Conservation (phyloP, 2,329 filamentous ascomycete species). For the Exophiala sp. region DNA sequence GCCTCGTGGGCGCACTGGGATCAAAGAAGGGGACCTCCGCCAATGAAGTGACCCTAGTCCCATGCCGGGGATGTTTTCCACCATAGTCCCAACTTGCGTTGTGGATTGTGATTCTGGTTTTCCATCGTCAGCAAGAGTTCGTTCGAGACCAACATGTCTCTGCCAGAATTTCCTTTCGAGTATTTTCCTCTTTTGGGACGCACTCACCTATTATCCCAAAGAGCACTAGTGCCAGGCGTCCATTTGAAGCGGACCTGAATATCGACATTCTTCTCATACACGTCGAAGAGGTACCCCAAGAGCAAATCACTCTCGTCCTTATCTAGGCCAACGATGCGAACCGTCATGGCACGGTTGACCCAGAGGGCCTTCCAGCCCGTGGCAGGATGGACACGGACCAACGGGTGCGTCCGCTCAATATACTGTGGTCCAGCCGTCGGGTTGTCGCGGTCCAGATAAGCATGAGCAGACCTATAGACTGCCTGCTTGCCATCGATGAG, state of each 20-base stretch:
- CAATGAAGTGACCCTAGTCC: slow-evolving; percentile 63
- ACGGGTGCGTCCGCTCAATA: slow-evolving; percentile 39
- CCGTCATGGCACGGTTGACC: slow-evolving; percentile 27
- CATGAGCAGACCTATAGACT: slow-evolving; percentile 38
- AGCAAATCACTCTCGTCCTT: slow-evolving; percentile 27
- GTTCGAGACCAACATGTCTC: slow-evolving; percentile 26
- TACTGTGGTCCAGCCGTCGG: slow-evolving; percentile 45
- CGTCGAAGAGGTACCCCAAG: slow-evolving; percentile 34
- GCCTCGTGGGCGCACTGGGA: slow-evolving; percentile 56
- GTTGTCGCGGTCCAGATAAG: slow-evolving; percentile 52
- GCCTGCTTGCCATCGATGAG: slow-evolving; percentile 32
- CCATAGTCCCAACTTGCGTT: slow-evolving; percentile 34
- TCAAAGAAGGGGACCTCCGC: slow-evolving; percentile 70
- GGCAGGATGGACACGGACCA: slow-evolving; percentile 49
- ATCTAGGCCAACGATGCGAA: slow-evolving; percentile 28
- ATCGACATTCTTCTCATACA: slow-evolving; percentile 32
- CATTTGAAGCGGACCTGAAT: slow-evolving; percentile 28
- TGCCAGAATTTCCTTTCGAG: too few relatives aligned
- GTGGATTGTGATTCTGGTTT: slow-evolving; percentile 54
- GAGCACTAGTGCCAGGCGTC: slow-evolving; percentile 24
- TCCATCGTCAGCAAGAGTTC: slow-evolving; percentile 42
- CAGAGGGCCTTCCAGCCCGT: slow-evolving; percentile 30
- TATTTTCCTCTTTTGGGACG: slow-evolving; percentile 45
- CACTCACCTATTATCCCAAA: slow-evolving; percentile 40
- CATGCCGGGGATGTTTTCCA: slow-evolving; percentile 47